These are phyloP conservation scores for Aegilops longissima DNA, from an alignment of 176 grass and related monocot species.

Conservation along the genomic window DNA sequence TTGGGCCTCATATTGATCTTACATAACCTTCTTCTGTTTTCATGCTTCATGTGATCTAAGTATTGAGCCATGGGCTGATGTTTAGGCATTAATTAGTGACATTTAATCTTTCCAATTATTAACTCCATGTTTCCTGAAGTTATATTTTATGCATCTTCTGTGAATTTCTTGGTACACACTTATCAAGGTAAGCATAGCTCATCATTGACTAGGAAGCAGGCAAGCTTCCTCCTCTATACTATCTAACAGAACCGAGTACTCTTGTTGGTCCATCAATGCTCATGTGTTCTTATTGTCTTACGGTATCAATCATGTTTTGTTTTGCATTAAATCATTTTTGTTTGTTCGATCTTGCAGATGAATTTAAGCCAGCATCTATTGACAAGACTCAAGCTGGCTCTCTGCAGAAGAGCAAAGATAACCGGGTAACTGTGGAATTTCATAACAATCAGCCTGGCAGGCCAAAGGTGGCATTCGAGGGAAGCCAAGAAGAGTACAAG, in stretches of 20 bases:
- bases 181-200: background rate
- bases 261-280: slow-evolving; percentile 13
- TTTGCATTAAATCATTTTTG: background rate
- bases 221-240: slow-evolving; percentile 6
- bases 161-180: background rate
- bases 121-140: background rate
- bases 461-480: slow-evolving; percentile 84
- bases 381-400: slow-evolving; percentile 90
- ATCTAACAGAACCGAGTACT: background rate
- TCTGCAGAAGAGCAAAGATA: slow-evolving; percentile 89
- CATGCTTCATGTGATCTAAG: background rate
- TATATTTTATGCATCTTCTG: background rate
- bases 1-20: slow-evolving; percentile 3
- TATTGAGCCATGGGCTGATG: background rate
- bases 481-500: slow-evolving; percentile 92
- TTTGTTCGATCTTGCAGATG: slow-evolving; percentile 59
- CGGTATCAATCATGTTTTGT: slow-evolving; percentile 2
- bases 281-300: background rate
- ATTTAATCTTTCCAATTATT: slow-evolving; percentile 15
- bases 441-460: slow-evolving; percentile 94
- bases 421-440: slow-evolving; percentile 92
- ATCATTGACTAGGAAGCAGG: slow-evolving; percentile 21
- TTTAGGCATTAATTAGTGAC: background rate
- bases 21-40: background rate
- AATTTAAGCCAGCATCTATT: slow-evolving; percentile 99